A percentile compares a stretch with the other conserved stretches of the same genome.
phyloP scores from a whole-genome alignment of 345 rosid genomes.

The Crucihimalaya himalaica region DNA sequence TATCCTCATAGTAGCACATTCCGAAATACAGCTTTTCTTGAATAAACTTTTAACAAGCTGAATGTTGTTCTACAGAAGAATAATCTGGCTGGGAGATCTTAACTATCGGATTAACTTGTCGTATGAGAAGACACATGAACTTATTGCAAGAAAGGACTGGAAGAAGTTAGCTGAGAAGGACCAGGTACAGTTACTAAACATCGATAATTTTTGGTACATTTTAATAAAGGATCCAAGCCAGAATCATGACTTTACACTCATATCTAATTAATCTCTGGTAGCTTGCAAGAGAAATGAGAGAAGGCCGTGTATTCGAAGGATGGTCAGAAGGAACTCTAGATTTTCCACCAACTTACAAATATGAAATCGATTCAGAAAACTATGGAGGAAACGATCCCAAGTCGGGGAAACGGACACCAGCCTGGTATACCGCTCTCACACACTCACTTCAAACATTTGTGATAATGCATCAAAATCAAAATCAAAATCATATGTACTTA shows the following conservation, averaged over 20 bases:
- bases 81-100: slow-evolving; percentile 90
- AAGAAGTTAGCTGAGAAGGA: slow-evolving; percentile 65
- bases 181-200: slow-evolving; percentile 53
- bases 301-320: slow-evolving; percentile 80
- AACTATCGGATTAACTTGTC: slow-evolving; percentile 83
- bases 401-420: slow-evolving; percentile 76
- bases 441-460: neutral
- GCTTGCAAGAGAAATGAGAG: slow-evolving; percentile 70
- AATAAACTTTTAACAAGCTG: neutral
- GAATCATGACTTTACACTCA: neutral
- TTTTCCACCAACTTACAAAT: slow-evolving; percentile 91
- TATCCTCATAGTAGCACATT: neutral
- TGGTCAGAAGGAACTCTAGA: slow-evolving; percentile 78
- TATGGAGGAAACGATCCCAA: slow-evolving; percentile 70
- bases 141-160: slow-evolving; percentile 68
- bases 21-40: neutral
- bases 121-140: slow-evolving; percentile 64
- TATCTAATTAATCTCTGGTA: slow-evolving; percentile 33
- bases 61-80: slow-evolving; percentile 52
- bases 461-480: neutral
- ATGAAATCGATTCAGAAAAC: slow-evolving; percentile 68
- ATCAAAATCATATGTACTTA: neutral
- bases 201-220: neutral
- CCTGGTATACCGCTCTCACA: slow-evolving; percentile 50
- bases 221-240: neutral